Conservation (phyloP, 305 asterid genomes). For the Andrographis paniculata region DNA sequence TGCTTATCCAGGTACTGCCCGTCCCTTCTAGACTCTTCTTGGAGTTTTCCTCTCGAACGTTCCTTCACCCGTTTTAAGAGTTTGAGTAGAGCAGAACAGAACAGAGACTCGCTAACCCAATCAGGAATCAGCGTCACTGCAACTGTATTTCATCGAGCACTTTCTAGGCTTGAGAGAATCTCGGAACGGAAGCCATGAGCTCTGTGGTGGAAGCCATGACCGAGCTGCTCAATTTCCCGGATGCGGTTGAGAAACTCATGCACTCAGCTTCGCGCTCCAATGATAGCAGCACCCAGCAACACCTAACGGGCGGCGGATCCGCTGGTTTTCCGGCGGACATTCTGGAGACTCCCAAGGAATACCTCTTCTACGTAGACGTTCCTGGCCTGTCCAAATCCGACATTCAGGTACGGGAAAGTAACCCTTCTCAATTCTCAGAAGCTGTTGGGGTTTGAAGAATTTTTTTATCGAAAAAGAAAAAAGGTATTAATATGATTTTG, state of each 20-base stretch:
- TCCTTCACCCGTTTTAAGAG: not conserved
- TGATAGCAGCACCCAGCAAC: constrained; percentile 11
- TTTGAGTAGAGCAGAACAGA: no score
- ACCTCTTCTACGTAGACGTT: constrained; percentile 56
- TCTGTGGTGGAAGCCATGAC: constrained; percentile 47
- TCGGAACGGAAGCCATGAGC: constrained; percentile 33
- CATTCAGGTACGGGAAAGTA: constrained; percentile 56
- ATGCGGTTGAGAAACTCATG: constrained; percentile 35
- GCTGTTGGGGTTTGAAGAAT: no score
- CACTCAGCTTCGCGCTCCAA: constrained; percentile 23
- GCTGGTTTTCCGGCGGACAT: constrained; percentile 52
- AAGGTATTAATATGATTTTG: not conserved
- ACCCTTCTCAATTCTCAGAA: not conserved
- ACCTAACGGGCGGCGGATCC: constrained; percentile 10
- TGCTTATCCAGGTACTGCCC: no score
- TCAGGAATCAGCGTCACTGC: no score
- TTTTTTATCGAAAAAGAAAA: no score
- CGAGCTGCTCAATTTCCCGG: constrained; percentile 58
- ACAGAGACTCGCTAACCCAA: no score
- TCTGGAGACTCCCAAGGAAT: constrained; percentile 50
- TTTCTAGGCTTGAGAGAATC: not conserved
- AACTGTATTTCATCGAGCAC: not conserved
- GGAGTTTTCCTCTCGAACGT: not conserved
- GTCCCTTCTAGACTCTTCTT: not conserved
- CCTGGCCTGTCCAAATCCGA: constrained; percentile 80